Evolutionary conservation across 225 moss, liverwort and hornwort species (phyloP).

Genomic region (Pleurozium schreberi): DNA sequence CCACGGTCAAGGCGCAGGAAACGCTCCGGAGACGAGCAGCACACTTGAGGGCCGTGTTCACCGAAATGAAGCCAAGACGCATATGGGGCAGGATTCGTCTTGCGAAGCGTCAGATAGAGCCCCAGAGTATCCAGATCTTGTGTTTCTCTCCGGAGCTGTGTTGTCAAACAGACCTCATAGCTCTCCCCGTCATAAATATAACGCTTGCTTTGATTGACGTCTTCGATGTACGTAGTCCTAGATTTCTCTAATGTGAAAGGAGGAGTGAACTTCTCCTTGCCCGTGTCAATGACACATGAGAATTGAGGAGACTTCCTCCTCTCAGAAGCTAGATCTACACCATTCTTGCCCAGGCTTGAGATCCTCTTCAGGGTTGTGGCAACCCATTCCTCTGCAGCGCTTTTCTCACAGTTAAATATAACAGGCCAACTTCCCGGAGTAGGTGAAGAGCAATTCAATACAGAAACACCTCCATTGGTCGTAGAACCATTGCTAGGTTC

Average conservation of each 20-base stretch:
- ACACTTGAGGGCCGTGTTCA: constrained; percentile 75
- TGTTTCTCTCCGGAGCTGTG: constrained; percentile 63
- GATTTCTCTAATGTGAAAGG: constrained; percentile 75
- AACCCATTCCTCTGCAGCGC: constrained; percentile 70
- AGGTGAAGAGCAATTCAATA: not conserved
- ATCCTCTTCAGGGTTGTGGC: constrained; percentile 36
- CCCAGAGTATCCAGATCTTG: constrained; percentile 51
- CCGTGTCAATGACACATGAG: constrained; percentile 18
- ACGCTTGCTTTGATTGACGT: constrained; percentile 70
- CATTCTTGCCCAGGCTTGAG: constrained; percentile 30
- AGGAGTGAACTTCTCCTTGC: constrained; percentile 40
- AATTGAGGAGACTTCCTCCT: constrained; percentile 44
- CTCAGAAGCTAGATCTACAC: constrained; percentile 31
- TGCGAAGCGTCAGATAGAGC: constrained; percentile 77
- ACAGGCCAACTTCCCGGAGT: not conserved
- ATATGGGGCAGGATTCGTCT: constrained; percentile 93
- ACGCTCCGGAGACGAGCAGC: constrained; percentile 96
- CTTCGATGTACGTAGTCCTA: constrained; percentile 59
- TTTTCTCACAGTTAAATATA: constrained; percentile 19
- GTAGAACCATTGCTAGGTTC: not conserved
- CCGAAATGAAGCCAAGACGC: constrained; percentile 97
- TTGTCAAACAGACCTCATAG: constrained; percentile 93
- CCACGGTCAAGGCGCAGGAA: constrained; percentile 72
- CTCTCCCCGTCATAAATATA: constrained; percentile 84
- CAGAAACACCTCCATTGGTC: not conserved